These are phyloP conservation scores for Entoloma clypeatum DNA, from an alignment of 1,284 basidiomycete genomes.

Conservation along the genomic window DNA sequence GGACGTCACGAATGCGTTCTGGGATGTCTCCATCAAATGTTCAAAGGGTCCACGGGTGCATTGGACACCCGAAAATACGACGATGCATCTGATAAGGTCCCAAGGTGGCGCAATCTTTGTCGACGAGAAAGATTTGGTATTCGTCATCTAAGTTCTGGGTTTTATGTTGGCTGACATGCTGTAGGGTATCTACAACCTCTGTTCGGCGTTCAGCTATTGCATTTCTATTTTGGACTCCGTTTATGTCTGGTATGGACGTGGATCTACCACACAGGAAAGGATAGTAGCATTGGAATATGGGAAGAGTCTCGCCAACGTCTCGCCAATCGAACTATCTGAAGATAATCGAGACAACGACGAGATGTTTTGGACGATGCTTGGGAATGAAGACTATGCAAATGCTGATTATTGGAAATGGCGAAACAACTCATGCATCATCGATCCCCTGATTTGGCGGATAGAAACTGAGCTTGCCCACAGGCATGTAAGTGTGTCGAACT, in stretches of 20 bases:
- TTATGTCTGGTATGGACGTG: constrained; percentile 77
- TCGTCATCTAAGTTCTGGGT: constrained; percentile 20
- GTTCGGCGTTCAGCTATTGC: constrained; percentile 78
- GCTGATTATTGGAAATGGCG: constrained; percentile 80
- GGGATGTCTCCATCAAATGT: constrained; percentile 5
- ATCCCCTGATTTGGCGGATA: constrained; percentile 57
- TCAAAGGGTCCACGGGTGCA: constrained; percentile 61
- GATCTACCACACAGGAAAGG: constrained; percentile 56
- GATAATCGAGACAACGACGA: constrained; percentile 61
- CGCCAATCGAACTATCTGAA: constrained; percentile 54
- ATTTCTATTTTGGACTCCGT: constrained; percentile 62
- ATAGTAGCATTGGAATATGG: constrained; percentile 60
- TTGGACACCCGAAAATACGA: constrained; percentile 75
- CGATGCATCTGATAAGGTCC: constrained; percentile 69
- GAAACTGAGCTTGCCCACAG: constrained; percentile 33
- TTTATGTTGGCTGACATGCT: neutral
- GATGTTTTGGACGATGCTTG: constrained; percentile 81
- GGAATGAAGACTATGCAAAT: constrained; percentile 65
- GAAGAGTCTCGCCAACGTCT: constrained; percentile 38
- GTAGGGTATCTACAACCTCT: constrained; percentile 63
- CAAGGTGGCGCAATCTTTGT: constrained; percentile 50
- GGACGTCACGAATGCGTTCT: neutral
- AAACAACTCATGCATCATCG: constrained; percentile 31
- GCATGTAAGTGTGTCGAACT: constrained; percentile 35
- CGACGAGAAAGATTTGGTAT: constrained; percentile 71